Percentiles rank a stretch among this genome's conserved stretches.
These are phyloP conservation scores for Platismatia glauca DNA, from an alignment of 495 filamentous ascomycete species.

Conservation along the genomic window DNA sequence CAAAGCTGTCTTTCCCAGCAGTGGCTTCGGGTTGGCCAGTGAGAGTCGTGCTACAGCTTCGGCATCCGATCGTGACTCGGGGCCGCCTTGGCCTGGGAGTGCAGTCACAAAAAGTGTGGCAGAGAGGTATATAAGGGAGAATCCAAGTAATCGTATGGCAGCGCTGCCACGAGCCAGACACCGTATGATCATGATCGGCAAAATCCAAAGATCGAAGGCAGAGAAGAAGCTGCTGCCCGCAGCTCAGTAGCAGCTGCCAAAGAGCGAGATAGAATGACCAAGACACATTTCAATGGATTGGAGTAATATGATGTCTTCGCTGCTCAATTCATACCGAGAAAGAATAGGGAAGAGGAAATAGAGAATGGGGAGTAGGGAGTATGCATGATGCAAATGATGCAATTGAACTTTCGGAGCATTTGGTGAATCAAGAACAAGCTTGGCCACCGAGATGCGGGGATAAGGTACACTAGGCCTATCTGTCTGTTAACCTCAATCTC, in stretches of 20 bases:
- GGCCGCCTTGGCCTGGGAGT: background rate
- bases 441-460: background rate
- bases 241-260: background rate
- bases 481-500: background rate
- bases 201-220: background rate
- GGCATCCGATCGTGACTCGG: background rate
- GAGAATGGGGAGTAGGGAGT: too few species aligned
- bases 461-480: background rate
- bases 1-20: background rate
- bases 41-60: constrained; percentile 1
- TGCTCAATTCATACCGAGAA: background rate
- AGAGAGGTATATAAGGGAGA: background rate
- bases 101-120: background rate
- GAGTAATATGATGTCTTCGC: background rate
- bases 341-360: too few species aligned
- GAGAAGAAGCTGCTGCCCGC: constrained; percentile 1
- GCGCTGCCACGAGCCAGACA: background rate
- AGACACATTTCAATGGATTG: background rate
- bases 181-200: constrained; percentile 6
- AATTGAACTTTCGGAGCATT: background rate
- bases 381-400: constrained; percentile 12
- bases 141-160: background rate
- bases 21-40: background rate
- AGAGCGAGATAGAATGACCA: background rate
- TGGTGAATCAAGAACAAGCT: background rate